Percentiles rank a stretch among this genome's conserved stretches.
phyloP scores from a whole-genome alignment of 1,284 basidiomycete species.

The Trichosporon sp. region DNA sequence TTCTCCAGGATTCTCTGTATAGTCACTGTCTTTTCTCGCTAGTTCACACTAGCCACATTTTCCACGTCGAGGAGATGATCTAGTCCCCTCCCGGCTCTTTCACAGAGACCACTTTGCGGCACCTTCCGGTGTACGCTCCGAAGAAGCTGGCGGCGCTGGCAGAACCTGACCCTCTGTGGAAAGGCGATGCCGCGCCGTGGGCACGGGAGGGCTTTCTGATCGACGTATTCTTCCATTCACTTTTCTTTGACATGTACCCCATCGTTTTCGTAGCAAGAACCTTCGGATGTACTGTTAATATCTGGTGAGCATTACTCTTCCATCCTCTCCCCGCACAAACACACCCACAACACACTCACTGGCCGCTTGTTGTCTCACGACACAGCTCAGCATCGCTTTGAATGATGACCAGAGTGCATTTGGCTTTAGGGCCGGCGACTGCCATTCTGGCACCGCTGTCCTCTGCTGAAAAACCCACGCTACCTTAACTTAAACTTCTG shows the following conservation, averaged over 20 bases:
- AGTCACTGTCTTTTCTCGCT: conserved; percentile 45
- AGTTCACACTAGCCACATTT: conserved; percentile 49
- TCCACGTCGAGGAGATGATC: conserved; percentile 49
- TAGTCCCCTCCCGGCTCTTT: conserved; percentile 45
- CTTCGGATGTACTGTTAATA: background rate
- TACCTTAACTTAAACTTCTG: conserved; percentile 43
- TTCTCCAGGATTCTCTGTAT: conserved; percentile 44
- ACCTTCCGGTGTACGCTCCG: conserved; percentile 24
- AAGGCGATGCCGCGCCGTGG: conserved; percentile 30
- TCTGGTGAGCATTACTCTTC: conserved; percentile 34
- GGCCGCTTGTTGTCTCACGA: background rate
- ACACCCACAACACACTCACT: background rate
- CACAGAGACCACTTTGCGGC: conserved; percentile 39
- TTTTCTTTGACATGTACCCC: conserved; percentile 4
- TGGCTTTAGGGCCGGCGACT: conserved; percentile 41
- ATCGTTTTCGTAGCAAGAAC: background rate
- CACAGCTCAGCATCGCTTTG: conserved; percentile 7
- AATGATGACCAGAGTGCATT: conserved; percentile 49
- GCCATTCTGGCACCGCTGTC: conserved; percentile 7
- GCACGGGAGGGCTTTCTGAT: conserved; percentile 47
- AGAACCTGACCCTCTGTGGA: conserved; percentile 24
- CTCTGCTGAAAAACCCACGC: conserved; percentile 48
- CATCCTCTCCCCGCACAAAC: conserved; percentile 10
- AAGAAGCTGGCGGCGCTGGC: conserved; percentile 44
- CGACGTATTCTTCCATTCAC: conserved; percentile 26